Base-by-base conservation (phyloP, 23 red algal genomes). In the Gracilariopsis chorda region DNA sequence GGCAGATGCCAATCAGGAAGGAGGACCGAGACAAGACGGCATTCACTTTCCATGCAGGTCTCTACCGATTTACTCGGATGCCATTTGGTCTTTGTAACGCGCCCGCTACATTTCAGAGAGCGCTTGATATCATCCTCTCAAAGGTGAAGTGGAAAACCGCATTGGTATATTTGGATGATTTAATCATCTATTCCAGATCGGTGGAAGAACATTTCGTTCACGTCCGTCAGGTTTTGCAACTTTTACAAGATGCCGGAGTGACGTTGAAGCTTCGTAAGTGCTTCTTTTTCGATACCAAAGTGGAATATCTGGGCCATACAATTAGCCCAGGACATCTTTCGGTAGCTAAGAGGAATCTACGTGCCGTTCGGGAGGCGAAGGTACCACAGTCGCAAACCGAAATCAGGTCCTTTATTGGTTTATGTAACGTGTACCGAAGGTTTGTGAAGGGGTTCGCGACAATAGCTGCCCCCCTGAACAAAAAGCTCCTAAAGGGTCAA, bases 261-360 rank as follows among this genome's bases (percentile, higher is more conserved):
- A 48, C 83, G 61, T 23, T 87, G 27, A 87, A 87, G 83, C 41
- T 72, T 2, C 55, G 28, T 13, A 87, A 87, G 42, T 87, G 83
- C 47, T 9, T 43, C 9, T 56, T 73, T 25, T 87, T 70, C 36
- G 20, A 49, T 8, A 8, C 4, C 14, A 39, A 71, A 17, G 48
- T 87, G 4, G 57, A 74, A 48, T 87, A 87, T 40, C 42, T 87
- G 0, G 63, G 63, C 20, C 83, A 87, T 12, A 56, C 51, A 10
- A 87, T 75, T 25, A 71, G 43, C 37, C 63, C 83, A 43, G 83
- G 83, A 2, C 29, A 42, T 1, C 23, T 87, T 20, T 3, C 5
- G n/a, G 45, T 81, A 2, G 33, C 69, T 1, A 2, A 30, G 53
- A 19, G 79, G 36, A 83, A 83, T 32, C 9, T 40, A 14, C 45